Evolutionary conservation across 148 eudicot genomes (phyloP), one percentile per base, ranked within the genome.

Genomic region (Chenopodium suecicum): DNA sequence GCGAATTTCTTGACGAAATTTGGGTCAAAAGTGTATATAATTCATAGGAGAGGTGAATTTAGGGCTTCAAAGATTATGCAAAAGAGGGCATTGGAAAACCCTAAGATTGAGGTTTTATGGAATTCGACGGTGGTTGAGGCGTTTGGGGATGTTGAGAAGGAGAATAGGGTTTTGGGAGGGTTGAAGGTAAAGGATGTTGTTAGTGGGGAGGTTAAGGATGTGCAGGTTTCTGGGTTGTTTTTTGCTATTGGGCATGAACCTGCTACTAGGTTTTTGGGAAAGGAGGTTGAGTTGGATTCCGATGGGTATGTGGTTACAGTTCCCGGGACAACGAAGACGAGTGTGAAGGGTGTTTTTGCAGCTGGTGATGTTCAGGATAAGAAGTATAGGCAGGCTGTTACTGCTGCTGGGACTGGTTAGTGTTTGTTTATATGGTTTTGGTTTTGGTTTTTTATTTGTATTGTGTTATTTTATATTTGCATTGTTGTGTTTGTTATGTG

Each of bases 311-410:
- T 94, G 29, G 89, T 87, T 23, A 93, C 97, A 0, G 87, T 84
- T 75, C 91, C 94, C 0, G 98, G 98, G 34, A 89, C 94, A 0
- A 92, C 98, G 0, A 23, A 83, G 82, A 93, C 98, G 8, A 92
- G 95, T 78, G 94, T 94, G 1, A 80, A 17, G 25, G 98, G 98
- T 1, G 97, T 94, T 68, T 94, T 94, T 81, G 98, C 98, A 0
- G 97, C 98, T 0, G 98, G 98, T 10, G 98, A 94, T 89, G 97
- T 93, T 47, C 98, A 94, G 89, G 98, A 94, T 83, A 93, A 94
- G 92, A 93, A 94, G 87, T 94, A 93, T 70, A 85, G 98, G 58
- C 98, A 94, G 83, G 98, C 98, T 81, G 79, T 94, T 62, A 94
- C 98, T 66, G 98, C 98, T 83, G 98, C 98, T 79, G 97, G 98